Evolutionary conservation across 1,284 basidiomycete species (phyloP), one percentile per base, ranked within the genome.

Genomic region (Pseudozyma sp.): DNA sequence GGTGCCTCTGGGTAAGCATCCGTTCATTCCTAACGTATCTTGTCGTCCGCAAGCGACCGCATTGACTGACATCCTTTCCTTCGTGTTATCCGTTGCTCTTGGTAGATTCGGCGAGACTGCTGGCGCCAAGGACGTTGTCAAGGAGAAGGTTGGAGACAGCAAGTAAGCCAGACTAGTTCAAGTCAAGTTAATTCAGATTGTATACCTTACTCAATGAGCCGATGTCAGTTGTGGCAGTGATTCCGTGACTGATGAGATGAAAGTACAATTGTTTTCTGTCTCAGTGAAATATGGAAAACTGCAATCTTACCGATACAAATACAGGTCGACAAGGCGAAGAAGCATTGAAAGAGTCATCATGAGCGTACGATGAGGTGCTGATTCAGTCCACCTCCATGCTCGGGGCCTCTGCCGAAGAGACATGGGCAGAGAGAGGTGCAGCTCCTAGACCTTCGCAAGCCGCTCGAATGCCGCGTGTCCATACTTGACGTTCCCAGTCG

Each of bases 401-500:
- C 1, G 64, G 56, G 19, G 60, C 44, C 2, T 35, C 31, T 0
- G 47, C 40, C 3, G 16, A 21, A 35, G 36, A 52, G 1, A 5
- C 34, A 21, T 60, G 38, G 25, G 43, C 57, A 8, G 19, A 39
- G 18, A 73, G 63, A 14, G 73, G 68, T 10, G 68, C 62, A 25
- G 61, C 62, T 12, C 73, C 74, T 8, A 80, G 63, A 1, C 74
- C 71, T 50, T 80, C 66, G 49, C 79, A 80, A 16, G 73, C 69
- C 19, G 77, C 67, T 12, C 68, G 54, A 13, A 80, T 59, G 1
- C 63, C 79, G 2, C 79, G 71, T 44, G 62, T 76, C 79, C 79
- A 80, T 8, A 80, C 79, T 21, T 77, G 71, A 13, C 66, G 62
- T 47, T 77, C 65, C 80, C 80, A 82, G 48, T 79, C 80, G 19